Conservation (phyloP, 2,329 filamentous ascomycete species). For the Dactylellina parvicollis region DNA sequence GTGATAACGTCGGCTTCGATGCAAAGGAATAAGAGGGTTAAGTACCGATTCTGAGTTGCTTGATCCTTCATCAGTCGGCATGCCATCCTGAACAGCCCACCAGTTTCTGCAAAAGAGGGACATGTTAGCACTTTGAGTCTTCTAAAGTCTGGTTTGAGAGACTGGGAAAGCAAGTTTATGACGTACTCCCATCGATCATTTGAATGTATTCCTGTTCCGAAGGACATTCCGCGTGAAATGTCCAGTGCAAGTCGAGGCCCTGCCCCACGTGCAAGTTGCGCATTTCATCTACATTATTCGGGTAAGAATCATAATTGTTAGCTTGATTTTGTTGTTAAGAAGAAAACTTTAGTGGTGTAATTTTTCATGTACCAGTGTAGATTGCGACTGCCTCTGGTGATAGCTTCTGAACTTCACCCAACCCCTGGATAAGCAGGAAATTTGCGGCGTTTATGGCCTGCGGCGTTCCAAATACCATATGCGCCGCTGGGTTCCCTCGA, state of each 20-base stretch:
- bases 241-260: conserved; percentile 22
- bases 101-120: conserved; percentile 1
- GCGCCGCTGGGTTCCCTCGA: neutral
- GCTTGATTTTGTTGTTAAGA: neutral
- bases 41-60: neutral
- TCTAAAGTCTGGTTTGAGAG: too few relatives aligned
- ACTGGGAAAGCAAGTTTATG: too few relatives aligned
- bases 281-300: conserved; percentile 8
- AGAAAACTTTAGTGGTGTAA: neutral
- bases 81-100: conserved; percentile 12
- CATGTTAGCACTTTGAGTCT: neutral
- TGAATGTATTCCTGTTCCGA: conserved; percentile 10
- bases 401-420: neutral
- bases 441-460: conserved; percentile 16
- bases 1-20: neutral
- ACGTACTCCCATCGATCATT: conserved; percentile 10
- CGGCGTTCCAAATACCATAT: conserved; percentile 7
- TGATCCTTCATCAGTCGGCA: neutral
- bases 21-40: too few relatives aligned
- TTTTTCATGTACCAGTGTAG: neutral
- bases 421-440: conserved; percentile 10
- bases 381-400: neutral
- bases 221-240: conserved; percentile 9
- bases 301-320: neutral
- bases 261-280: conserved; percentile 6